Conservation (phyloP, 148 eudicot species). For the Chenopodium album region DNA sequence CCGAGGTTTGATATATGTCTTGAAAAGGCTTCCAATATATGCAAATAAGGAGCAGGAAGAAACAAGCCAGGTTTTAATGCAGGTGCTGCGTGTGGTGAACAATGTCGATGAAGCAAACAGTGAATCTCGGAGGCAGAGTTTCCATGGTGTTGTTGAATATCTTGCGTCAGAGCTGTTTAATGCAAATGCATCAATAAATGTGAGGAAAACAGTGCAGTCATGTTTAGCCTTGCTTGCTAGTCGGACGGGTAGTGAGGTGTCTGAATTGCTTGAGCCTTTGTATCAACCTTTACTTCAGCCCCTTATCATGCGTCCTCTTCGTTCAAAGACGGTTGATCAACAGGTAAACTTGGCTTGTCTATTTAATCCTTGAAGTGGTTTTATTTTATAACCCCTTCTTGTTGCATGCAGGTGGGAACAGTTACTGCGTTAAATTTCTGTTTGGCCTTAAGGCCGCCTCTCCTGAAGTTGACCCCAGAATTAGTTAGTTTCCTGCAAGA, state of each 20-base stretch:
- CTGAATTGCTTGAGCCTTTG: conserved; percentile 95
- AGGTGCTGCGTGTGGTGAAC: conserved; percentile 95
- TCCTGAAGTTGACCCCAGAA: conserved; percentile 88
- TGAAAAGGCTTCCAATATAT: conserved; percentile 89
- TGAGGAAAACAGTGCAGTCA: conserved; percentile 92
- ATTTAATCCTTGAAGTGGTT: neutral
- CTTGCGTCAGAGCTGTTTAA: conserved; percentile 91
- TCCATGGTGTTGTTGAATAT: conserved; percentile 89
- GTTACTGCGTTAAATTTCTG: conserved; percentile 96
- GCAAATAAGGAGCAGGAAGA: conserved; percentile 95
- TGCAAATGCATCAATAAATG: conserved; percentile 71
- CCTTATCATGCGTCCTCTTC: conserved; percentile 80
- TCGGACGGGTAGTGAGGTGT: conserved; percentile 96
- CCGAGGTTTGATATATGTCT: conserved; percentile 81
- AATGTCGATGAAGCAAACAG: conserved; percentile 96
- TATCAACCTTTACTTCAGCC: conserved; percentile 93
- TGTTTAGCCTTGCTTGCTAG: conserved; percentile 96
- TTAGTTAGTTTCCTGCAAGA: conserved; percentile 88
- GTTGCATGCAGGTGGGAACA: conserved; percentile 75
- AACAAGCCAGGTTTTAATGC: conserved; percentile 91
- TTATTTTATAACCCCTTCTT: conserved; percentile 7
- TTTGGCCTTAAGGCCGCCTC: conserved; percentile 97
- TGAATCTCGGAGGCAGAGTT: conserved; percentile 88
- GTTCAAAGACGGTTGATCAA: conserved; percentile 91
- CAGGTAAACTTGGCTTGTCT: conserved; percentile 52